phyloP scores from a whole-genome alignment of 257 asterid genomes.

The Henckelia pumila region DNA sequence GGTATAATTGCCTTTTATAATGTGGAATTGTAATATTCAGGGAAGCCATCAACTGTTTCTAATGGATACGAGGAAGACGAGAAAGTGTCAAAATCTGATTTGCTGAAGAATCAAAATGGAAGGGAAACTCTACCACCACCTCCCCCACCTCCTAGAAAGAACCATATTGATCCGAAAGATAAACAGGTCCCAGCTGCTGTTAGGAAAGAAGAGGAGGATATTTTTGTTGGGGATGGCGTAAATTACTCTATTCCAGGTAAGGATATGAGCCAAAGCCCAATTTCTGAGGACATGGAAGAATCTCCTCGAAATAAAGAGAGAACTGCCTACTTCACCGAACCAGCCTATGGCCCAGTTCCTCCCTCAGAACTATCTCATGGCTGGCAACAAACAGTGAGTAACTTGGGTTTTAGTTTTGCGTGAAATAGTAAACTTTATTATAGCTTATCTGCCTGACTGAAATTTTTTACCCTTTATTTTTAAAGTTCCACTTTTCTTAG shows the following conservation, averaged over 20 bases:
- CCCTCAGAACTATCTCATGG: constrained; percentile 78
- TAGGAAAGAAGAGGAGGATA: constrained; percentile 81
- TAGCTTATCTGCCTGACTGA: constrained; percentile 8
- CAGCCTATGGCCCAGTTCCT: constrained; percentile 93
- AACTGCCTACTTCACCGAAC: constrained; percentile 61
- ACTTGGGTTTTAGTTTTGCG: constrained; percentile 11
- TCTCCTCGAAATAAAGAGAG: constrained; percentile 91
- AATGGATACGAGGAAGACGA: constrained; percentile 62
- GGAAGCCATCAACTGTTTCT: constrained; percentile 41
- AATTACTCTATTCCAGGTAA: constrained; percentile 76
- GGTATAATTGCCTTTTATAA: constrained; percentile 12
- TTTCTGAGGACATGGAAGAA: constrained; percentile 98
- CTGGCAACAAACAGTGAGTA: constrained; percentile 79
- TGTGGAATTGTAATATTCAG: constrained; percentile 37
- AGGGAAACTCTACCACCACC: constrained; percentile 70
- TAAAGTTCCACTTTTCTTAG: constrained; percentile 11
- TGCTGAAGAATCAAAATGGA: constrained; percentile 46
- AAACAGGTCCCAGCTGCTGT: constrained; percentile 46
- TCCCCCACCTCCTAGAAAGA: constrained; percentile 69
- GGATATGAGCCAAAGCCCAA: constrained; percentile 93
- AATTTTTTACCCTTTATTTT: not conserved
- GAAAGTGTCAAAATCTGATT: constrained; percentile 47
- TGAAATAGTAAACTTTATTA: constrained; percentile 8
- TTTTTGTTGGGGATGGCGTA: constrained; percentile 89
- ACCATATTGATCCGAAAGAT: constrained; percentile 50